These are phyloP conservation scores for Panaeolus papilionaceus DNA, from an alignment of 768 basidiomycete genomes.

Conservation along the genomic window DNA sequence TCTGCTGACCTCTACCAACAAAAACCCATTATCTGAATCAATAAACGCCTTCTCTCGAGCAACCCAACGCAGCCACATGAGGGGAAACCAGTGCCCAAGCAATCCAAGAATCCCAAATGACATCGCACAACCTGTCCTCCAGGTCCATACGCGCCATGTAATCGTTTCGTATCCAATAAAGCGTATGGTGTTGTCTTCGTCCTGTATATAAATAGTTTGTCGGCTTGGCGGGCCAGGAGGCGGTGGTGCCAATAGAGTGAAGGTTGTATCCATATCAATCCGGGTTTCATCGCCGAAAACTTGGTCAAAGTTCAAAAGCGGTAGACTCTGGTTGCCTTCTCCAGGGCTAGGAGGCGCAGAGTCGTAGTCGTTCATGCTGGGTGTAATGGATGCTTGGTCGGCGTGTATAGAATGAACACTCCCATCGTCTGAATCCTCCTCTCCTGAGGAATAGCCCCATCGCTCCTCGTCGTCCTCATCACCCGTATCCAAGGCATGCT, in stretches of 20 bases:
- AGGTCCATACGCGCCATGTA: conserved; percentile 64
- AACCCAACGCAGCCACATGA: conserved; percentile 88
- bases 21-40: conserved; percentile 69
- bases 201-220: conserved; percentile 84
- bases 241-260: conserved; percentile 69
- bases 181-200: conserved; percentile 89
- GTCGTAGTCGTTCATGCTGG: conserved; percentile 69
- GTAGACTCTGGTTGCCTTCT: conserved; percentile 55
- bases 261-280: conserved; percentile 77
- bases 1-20: conserved; percentile 86
- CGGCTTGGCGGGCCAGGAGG: conserved; percentile 84
- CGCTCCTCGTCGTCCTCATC: conserved; percentile 72
- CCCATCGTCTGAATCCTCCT: conserved; percentile 64
- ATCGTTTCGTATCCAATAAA: conserved; percentile 86
- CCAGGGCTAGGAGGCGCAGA: conserved; percentile 72
- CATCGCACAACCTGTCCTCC: conserved; percentile 72
- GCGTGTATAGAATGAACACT: conserved; percentile 38
- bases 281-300: conserved; percentile 86
- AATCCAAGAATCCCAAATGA: conserved; percentile 78
- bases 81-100: conserved; percentile 93
- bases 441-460: conserved; percentile 94
- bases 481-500: conserved; percentile 54
- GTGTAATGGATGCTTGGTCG: conserved; percentile 54
- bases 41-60: conserved; percentile 85
- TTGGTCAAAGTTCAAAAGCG: conserved; percentile 75